These are phyloP conservation scores for Candida yuanshanica DNA, from an alignment of 805 yeast species.

Conservation along the genomic window DNA sequence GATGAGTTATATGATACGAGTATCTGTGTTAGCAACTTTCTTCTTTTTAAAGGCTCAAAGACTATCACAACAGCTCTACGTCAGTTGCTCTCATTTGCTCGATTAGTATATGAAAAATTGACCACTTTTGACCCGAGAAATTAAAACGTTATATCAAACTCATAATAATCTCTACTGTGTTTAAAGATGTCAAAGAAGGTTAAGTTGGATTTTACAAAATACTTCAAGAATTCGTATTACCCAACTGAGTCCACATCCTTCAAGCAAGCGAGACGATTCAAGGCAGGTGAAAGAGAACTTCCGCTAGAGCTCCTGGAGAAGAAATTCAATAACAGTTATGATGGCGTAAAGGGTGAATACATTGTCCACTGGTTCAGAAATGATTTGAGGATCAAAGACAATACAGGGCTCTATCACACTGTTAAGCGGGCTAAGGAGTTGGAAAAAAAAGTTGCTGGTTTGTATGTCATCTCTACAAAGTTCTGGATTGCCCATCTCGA, in stretches of 20 bases:
- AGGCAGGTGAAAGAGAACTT: constrained; percentile 2
- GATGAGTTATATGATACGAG: too few species aligned
- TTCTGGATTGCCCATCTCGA: constrained; percentile 38
- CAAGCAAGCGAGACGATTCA: constrained; percentile 11
- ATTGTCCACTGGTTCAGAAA: constrained; percentile 42
- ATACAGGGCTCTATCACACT: constrained; percentile 35
- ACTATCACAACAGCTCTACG: too few species aligned
- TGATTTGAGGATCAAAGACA: constrained; percentile 42
- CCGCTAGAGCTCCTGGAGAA: constrained; percentile 10
- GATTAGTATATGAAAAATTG: too few species aligned
- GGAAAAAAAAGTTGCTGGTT: constrained; percentile 31
- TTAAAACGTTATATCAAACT: too few species aligned
- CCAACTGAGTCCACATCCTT: constrained; percentile 2
- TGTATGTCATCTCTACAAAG: constrained; percentile 37
- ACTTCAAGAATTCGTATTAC: constrained; percentile 6
- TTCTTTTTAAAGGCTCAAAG: too few species aligned
- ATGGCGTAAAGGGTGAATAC: constrained; percentile 5
- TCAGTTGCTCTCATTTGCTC: too few species aligned
- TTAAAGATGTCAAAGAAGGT: too few species aligned
- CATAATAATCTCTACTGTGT: too few species aligned
- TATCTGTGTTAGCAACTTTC: too few species aligned
- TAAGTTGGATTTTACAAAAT: constrained; percentile 15
- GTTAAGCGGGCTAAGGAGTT: constrained; percentile 26
- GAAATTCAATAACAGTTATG: not conserved
- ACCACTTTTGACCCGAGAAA: too few species aligned